Evolutionary conservation across 129 eudicot species (phyloP), one percentile per base, ranked within the genome.

Genomic region (Smallanthus sonchifolius): DNA sequence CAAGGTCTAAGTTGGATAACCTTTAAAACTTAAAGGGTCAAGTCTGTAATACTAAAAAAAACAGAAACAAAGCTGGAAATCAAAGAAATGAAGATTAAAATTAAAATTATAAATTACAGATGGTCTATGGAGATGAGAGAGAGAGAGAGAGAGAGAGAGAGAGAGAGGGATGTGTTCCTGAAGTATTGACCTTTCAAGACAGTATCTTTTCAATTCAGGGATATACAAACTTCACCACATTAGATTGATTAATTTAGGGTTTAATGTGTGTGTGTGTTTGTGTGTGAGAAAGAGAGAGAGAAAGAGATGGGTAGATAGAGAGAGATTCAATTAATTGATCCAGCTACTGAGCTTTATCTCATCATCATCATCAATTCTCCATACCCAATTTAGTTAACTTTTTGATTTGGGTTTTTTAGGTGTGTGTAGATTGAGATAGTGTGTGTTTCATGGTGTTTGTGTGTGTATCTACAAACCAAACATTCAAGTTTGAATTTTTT

Each of bases 291-390:
- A 40, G 47, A 70, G 2, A 67, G 62, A 63, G 11, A 35, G 63
- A 54, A 37, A 68, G 57, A 51, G 62, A 70, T 38, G 57, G 38
- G 57, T 13, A 30, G 19, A 67, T 8, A 67, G 67, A 54, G 15
- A 60, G 11, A 70, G 72, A 65, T 71, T 72, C 56, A 63, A 78
- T 78, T 78, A 61, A 78, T 78, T 78, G 77, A 71, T 78, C 60
- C 72, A 62, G 59, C 82, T 48, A 72, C 38, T 63, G 61, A 63
- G 49, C 73, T 79, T 51, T 72, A 72, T 79, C 73, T 40, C 43
- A 54, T 48, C 69, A 40, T n/a, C 57, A 76, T 16, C 67, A 76
- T 45, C 40, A 76, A 67, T 60, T 32, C 74, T 47, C 77, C 77
- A 78, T 78, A 77, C 67, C 47, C 56, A 30, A 40, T 14, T 32